phyloP scores from a whole-genome alignment of 352 stramenopile genomes.

The Globisporangium mamillatum region DNA sequence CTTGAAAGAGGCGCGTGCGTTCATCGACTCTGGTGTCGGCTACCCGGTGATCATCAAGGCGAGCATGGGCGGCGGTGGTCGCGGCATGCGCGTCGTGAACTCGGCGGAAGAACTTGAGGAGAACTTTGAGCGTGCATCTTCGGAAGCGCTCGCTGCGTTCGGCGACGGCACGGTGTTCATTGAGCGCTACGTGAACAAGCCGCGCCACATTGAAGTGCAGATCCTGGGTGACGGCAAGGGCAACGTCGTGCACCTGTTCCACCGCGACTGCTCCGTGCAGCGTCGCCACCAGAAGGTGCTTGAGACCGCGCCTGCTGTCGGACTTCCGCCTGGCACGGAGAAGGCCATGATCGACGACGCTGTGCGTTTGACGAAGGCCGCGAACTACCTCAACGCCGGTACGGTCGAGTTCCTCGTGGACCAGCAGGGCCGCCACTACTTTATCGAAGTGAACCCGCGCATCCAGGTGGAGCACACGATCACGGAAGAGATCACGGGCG shows the following conservation, averaged over 20 bases:
- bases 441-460: slow-evolving; percentile 99
- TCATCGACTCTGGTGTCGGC: slow-evolving; percentile 89
- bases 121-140: slow-evolving; percentile 85
- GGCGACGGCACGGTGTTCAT: slow-evolving; percentile 95
- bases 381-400: slow-evolving; percentile 95
- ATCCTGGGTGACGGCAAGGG: slow-evolving; percentile 94
- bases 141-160: slow-evolving; percentile 89
- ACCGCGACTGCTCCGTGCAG: slow-evolving; percentile 98
- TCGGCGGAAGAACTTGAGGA: slow-evolving; percentile 81
- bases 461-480: slow-evolving; percentile 96
- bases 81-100: slow-evolving; percentile 95
- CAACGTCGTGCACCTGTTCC: slow-evolving; percentile 94
- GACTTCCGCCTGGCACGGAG: slow-evolving; percentile 78
- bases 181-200: slow-evolving; percentile 94
- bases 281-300: slow-evolving; percentile 98
- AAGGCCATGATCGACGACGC: slow-evolving; percentile 93
- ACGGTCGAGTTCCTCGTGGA: slow-evolving; percentile 99
- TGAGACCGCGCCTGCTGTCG: slow-evolving; percentile 91
- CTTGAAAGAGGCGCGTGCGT: slow-evolving; percentile 83
- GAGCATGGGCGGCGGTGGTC: slow-evolving; percentile 95
- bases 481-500: slow-evolving; percentile 91
- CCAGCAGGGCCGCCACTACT: slow-evolving; percentile 90
- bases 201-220: slow-evolving; percentile 97
- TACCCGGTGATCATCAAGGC: slow-evolving; percentile 99
- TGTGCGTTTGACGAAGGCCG: slow-evolving; percentile 85